These are phyloP conservation scores for Pyrenula massariospora DNA, from an alignment of 495 filamentous ascomycete genomes.

Conservation along the genomic window DNA sequence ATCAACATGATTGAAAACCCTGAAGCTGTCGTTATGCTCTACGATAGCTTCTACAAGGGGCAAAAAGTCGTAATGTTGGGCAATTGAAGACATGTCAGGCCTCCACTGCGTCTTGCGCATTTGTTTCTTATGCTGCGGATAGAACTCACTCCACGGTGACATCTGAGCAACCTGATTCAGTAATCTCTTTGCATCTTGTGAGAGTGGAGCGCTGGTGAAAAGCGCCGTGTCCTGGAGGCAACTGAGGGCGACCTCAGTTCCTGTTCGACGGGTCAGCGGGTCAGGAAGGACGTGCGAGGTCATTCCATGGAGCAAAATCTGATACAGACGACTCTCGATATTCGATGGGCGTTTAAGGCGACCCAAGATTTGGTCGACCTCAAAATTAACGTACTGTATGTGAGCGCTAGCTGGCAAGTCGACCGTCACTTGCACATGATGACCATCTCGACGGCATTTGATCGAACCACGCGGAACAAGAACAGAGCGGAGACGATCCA, in stretches of 20 bases:
- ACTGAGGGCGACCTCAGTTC: constrained; percentile 45
- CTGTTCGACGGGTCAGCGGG: constrained; percentile 41
- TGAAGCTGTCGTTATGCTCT: constrained; percentile 16
- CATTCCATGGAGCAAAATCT: constrained; percentile 49
- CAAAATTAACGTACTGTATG: constrained; percentile 27
- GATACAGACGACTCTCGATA: constrained; percentile 40
- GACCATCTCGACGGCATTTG: constrained; percentile 1
- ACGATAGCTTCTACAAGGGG: constrained; percentile 26
- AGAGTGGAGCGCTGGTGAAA: constrained; percentile 35
- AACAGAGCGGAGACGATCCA: no score
- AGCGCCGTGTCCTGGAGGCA: constrained; percentile 37
- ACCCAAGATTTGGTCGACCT: constrained; percentile 36
- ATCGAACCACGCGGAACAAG: constrained; percentile 39
- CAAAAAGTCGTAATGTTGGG: constrained; percentile 42
- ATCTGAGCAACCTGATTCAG: constrained; percentile 34
- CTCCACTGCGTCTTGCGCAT: constrained; percentile 41
- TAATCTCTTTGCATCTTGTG: constrained; percentile 21
- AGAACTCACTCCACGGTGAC: constrained; percentile 41
- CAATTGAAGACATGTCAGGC: constrained; percentile 24
- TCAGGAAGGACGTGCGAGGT: constrained; percentile 50
- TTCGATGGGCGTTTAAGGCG: constrained; percentile 37
- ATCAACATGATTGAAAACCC: constrained; percentile 11
- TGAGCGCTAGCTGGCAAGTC: constrained; percentile 3
- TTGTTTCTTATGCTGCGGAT: constrained; percentile 35
- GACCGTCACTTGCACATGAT: constrained; percentile 33